Evolutionary conservation across 2,329 filamentous ascomycete species (phyloP).

Genomic region (Apiospora koreana): DNA sequence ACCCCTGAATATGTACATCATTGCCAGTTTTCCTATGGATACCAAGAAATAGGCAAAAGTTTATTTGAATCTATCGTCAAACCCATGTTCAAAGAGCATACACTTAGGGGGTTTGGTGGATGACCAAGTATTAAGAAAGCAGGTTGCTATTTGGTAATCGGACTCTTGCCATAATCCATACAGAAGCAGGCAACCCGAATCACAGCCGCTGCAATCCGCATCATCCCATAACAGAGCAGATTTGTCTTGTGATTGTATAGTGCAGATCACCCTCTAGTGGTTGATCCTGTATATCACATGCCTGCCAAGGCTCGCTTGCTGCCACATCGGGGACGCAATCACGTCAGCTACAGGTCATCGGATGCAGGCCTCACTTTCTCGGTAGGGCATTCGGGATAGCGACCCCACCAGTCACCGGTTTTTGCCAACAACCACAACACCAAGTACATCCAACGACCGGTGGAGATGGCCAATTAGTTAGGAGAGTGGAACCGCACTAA

Average conservation of each 20-base stretch:
- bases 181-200: not conserved
- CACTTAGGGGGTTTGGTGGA: too few relatives aligned
- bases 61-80: not conserved
- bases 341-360: not conserved
- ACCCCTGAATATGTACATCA: not conserved
- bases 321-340: not conserved
- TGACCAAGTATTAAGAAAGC: not conserved
- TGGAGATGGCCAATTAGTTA: not conserved
- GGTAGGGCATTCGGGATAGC: not conserved
- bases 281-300: not conserved
- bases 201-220: not conserved
- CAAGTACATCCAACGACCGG: not conserved
- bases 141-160: not conserved
- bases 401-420: not conserved
- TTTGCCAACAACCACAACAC: not conserved
- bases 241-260: not conserved
- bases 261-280: not conserved
- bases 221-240: not conserved
- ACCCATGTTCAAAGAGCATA: not conserved
- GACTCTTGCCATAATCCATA: not conserved
- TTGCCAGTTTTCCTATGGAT: too few relatives aligned
- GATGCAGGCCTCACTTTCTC: conserved; percentile 2
- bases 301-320: not conserved
- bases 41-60: not conserved
- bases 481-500: not conserved